Evolutionary conservation across 805 yeast genomes (phyloP).

Genomic region (Candida multigemmis): DNA sequence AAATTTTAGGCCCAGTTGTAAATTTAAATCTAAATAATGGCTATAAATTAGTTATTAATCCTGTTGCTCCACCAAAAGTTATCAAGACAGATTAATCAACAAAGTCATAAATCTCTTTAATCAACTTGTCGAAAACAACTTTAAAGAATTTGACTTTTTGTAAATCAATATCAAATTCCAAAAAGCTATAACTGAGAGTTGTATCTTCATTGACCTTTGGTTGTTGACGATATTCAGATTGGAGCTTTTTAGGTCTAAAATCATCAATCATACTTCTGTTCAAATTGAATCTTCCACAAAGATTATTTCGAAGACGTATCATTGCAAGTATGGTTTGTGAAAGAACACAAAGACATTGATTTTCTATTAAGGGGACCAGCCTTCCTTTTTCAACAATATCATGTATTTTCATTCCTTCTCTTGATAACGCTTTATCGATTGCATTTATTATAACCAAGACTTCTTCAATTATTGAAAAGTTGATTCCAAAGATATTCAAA

Average conservation of each 20-base stretch:
- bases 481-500: constrained; percentile 28
- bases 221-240: constrained; percentile 21
- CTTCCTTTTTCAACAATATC: constrained; percentile 5
- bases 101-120: constrained; percentile 6
- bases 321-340: constrained; percentile 7
- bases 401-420: constrained; percentile 30
- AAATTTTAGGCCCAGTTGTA: constrained; percentile 25
- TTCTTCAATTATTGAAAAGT: constrained; percentile 42
- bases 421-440: constrained; percentile 33
- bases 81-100: constrained; percentile 3
- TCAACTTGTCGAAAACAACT: constrained; percentile 3
- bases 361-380: not conserved
- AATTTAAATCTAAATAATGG: constrained; percentile 29
- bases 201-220: constrained; percentile 10
- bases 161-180: constrained; percentile 3
- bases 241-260: constrained; percentile 18
- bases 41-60: constrained; percentile 29
- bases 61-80: constrained; percentile 17
- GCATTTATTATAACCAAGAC: constrained; percentile 33
- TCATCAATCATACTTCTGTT: constrained; percentile 12
- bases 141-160: constrained; percentile 2
- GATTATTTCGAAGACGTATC: constrained; percentile 9
- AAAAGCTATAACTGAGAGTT: constrained; percentile 3
- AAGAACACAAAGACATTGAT: constrained; percentile 1
- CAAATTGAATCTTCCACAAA: constrained; percentile 12